Percentiles rank a stretch among this genome's conserved stretches.
Conservation (phyloP, 495 filamentous ascomycete genomes). For the Cetradonia linearis region DNA sequence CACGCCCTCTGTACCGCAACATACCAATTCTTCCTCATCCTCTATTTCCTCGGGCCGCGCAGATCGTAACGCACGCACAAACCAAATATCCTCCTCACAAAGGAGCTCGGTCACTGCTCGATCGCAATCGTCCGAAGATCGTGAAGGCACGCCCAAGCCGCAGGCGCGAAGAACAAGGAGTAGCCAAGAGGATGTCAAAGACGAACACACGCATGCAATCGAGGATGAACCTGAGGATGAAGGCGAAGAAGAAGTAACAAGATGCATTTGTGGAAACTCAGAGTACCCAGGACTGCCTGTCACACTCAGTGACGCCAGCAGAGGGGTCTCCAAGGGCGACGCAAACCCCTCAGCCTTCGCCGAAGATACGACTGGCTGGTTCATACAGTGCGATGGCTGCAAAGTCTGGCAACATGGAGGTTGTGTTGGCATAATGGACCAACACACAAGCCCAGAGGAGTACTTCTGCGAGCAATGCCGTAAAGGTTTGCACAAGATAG, state of each 20-base stretch:
- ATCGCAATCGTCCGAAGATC: slow-evolving; percentile 72
- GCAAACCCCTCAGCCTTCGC: slow-evolving; percentile 46
- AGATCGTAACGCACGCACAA: slow-evolving; percentile 60
- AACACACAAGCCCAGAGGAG: slow-evolving; percentile 82
- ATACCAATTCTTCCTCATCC: slow-evolving; percentile 65
- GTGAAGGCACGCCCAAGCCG: slow-evolving; percentile 44
- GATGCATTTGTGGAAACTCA: slow-evolving; percentile 87
- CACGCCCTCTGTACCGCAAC: slow-evolving; percentile 52
- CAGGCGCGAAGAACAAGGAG: slow-evolving; percentile 66
- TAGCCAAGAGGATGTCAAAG: slow-evolving; percentile 50
- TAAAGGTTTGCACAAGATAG: slow-evolving; percentile 79
- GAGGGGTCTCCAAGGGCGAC: slow-evolving; percentile 39
- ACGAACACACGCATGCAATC: slow-evolving; percentile 43
- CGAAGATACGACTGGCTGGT: slow-evolving; percentile 86
- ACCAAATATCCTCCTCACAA: slow-evolving; percentile 62
- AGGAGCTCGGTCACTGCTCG: slow-evolving; percentile 62
- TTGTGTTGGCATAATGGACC: slow-evolving; percentile 94
- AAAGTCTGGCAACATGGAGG: slow-evolving; percentile 99
- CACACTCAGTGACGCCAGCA: slow-evolving; percentile 49
- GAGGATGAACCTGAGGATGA: slow-evolving; percentile 56
- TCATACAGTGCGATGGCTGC: slow-evolving; percentile 95
- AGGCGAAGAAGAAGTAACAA: slow-evolving; percentile 79
- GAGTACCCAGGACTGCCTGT: slow-evolving; percentile 86
- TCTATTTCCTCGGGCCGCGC: slow-evolving; percentile 56
- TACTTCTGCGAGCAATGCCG: slow-evolving; percentile 96